These are phyloP conservation scores for Chaetomium fimeti DNA, from an alignment of 495 filamentous ascomycete genomes.

Conservation along the genomic window DNA sequence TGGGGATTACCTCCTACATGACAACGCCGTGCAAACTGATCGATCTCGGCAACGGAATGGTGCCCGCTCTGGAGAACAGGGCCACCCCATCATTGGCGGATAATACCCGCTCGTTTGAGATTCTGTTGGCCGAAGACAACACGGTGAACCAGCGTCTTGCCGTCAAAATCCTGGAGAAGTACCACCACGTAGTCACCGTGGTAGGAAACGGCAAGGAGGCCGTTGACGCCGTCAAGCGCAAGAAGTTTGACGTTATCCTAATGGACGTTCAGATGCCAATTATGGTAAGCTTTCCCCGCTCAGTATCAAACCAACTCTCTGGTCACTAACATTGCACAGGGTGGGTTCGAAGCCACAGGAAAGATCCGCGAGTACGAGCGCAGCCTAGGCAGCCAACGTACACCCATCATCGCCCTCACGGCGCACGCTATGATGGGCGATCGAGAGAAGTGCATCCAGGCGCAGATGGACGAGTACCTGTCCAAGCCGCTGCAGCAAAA, in stretches of 20 bases:
- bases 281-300: constrained; percentile 61
- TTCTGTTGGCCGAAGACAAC: constrained; percentile 96
- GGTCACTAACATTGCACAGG: constrained; percentile 51
- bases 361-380: constrained; percentile 96
- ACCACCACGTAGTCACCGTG: constrained; percentile 94
- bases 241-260: constrained; percentile 91
- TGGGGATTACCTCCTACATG: constrained; percentile 98
- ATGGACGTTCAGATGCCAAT: constrained; percentile 99
- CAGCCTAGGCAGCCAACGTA: constrained; percentile 70
- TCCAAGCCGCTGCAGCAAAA: constrained; percentile 98
- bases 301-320: not conserved
- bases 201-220: constrained; percentile 94
- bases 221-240: constrained; percentile 81
- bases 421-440: constrained; percentile 99
- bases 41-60: constrained; percentile 96
- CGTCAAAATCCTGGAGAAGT: constrained; percentile 96
- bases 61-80: constrained; percentile 93
- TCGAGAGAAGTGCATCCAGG: constrained; percentile 95
- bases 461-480: constrained; percentile 98
- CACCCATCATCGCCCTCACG: constrained; percentile 95
- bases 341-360: constrained; percentile 94
- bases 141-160: constrained; percentile 95
- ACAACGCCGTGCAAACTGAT: constrained; percentile 94
- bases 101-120: constrained; percentile 93
- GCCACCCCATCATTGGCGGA: constrained; percentile 90